Evolutionary conservation across 768 basidiomycete genomes (phyloP), one percentile per base, ranked within the genome.

Genomic region (Hericium coralloides): DNA sequence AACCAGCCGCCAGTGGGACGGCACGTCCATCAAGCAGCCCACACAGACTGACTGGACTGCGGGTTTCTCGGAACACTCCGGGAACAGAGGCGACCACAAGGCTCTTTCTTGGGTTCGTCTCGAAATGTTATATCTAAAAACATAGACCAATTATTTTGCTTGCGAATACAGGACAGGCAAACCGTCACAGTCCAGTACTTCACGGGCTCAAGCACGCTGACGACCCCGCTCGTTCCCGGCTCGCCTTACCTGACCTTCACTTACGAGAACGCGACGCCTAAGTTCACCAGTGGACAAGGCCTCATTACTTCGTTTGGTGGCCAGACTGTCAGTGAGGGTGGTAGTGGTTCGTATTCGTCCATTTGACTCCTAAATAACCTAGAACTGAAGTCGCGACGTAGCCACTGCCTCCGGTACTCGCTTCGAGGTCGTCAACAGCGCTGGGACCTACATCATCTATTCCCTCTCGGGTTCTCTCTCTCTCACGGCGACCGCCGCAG

Each of bases 131-230:
- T 20, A 20, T 31, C 3, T 17, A 9, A 10, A 20, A 14, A 20
- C 41, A 51, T 22, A 25, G 26, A 26, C 56, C 39, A 55, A 15
- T 53, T 0, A 17, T 43, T 3, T 10, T 37, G 25, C 22, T 26
- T 6, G 31, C 31, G 31, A 31, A 31, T 31, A 26, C 26, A 72
- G 71, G 71, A 72, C 57, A 61, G 65, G 9, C 70, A 71, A 67
- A 64, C 62, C 2, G 68, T 72, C 57, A 72, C 71, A 1, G 57
- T 71, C n/a, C 69, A 72, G 57, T 72, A 71, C 56, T 70, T 72
- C 50, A 65, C 67, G 17, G 61, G 66, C 1, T 57, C 65, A 17
- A 69, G 67, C 51, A 68, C 68, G 23, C 60, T 71, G 49, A 72
- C 69, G 1, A 69, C 66, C 48, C 69, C 67, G 50, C 57, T 70